Evolutionary conservation across 176 grass and related monocot species (phyloP).

Genomic region (Oryza coarctata): DNA sequence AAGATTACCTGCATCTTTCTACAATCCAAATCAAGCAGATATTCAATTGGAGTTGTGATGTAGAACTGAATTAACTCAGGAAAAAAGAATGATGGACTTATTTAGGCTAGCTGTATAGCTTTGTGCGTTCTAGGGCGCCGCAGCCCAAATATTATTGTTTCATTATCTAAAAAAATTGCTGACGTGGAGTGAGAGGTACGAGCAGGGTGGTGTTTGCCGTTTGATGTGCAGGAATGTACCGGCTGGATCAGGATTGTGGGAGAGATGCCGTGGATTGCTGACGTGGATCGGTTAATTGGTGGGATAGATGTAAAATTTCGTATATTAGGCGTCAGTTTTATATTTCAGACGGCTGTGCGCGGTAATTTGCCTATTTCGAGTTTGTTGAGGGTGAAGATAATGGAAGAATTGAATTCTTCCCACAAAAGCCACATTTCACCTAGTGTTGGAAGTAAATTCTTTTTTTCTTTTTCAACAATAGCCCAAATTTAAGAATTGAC

Average conservation of each 20-base stretch:
- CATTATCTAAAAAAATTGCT: too few species aligned
- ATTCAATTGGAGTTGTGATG: not conserved
- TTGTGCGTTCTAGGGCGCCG: too few species aligned
- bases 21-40: not conserved
- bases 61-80: not conserved
- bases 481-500: too few species aligned
- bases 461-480: too few species aligned
- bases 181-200: not conserved
- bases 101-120: not conserved
- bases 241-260: not conserved
- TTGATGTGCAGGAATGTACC: not conserved
- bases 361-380: not conserved
- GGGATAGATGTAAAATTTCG: not conserved
- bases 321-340: not conserved
- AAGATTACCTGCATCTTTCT: too few species aligned
- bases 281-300: slow-evolving; percentile 20
- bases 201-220: not conserved
- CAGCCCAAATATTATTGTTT: too few species aligned
- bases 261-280: not conserved
- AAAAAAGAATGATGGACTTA: not conserved
- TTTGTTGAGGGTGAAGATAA: not conserved
- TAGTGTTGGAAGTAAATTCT: too few species aligned
- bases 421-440: not conserved
- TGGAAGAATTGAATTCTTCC: not conserved
- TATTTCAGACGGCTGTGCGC: not conserved